phyloP scores from a whole-genome alignment of 2,329 filamentous ascomycete species.

The Geosmithia putterillii region DNA sequence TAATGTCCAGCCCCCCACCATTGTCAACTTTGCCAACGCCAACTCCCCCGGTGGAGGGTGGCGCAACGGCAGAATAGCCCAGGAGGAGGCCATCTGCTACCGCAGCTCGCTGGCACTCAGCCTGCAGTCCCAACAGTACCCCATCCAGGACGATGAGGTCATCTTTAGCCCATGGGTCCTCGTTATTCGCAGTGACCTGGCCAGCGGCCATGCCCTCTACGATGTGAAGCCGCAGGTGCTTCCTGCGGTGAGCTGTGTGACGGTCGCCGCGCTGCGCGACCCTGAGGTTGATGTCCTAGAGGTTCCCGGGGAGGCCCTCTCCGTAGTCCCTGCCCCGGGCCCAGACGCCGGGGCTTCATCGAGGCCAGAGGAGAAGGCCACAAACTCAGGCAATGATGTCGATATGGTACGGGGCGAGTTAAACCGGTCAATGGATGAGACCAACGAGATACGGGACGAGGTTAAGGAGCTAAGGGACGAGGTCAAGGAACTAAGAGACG shows the following conservation, averaged over 20 bases:
- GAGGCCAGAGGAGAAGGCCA: too few species aligned
- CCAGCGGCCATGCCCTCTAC: slow-evolving; percentile 32
- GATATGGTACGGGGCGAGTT: too few species aligned
- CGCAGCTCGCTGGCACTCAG: slow-evolving; percentile 41
- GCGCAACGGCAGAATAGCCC: slow-evolving; percentile 46
- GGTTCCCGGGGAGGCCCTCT: too few species aligned
- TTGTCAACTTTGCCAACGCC: slow-evolving; percentile 56
- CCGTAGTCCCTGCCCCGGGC: too few species aligned
- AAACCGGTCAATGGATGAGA: too few species aligned
- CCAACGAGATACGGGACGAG: too few species aligned
- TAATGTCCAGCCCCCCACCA: too few species aligned
- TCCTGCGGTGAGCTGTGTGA: slow-evolving; percentile 46
- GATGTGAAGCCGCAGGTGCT: slow-evolving; percentile 15
- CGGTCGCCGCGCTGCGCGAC: slow-evolving; percentile 40
- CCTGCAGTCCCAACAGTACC: slow-evolving; percentile 37
- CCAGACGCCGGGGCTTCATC: too few species aligned
- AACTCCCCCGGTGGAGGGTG: slow-evolving; percentile 49
- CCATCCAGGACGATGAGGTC: slow-evolving; percentile 32
- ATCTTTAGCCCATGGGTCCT: slow-evolving; percentile 50
- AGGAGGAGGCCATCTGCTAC: slow-evolving; percentile 60
- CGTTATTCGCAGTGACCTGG: slow-evolving; percentile 39
- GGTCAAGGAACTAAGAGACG: too few species aligned
- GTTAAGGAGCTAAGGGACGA: too few species aligned
- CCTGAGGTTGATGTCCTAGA: too few species aligned
- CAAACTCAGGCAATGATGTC: too few species aligned